Percentiles rank a stretch among this genome's conserved stretches.
Evolutionary conservation across 768 basidiomycete species (phyloP).

Genomic region (Cystofilobasidium ferigula): DNA sequence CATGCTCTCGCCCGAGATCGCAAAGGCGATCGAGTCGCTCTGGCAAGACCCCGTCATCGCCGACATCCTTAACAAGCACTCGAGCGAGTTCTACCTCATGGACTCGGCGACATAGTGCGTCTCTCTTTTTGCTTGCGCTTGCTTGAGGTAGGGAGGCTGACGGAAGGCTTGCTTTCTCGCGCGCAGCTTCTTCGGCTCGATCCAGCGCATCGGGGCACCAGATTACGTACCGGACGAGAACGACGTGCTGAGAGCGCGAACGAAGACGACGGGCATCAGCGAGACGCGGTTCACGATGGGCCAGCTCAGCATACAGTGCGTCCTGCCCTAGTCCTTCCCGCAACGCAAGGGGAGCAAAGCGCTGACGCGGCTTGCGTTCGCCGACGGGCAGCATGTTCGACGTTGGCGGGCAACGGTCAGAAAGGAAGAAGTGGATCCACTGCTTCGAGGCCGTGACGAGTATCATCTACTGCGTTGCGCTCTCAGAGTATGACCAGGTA

Average conservation of each 20-base stretch:
- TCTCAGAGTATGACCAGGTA: conserved; percentile 68
- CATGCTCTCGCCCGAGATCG: conserved; percentile 38
- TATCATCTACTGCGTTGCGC: conserved; percentile 63
- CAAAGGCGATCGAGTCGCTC: conserved; percentile 41
- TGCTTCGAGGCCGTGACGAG: conserved; percentile 65
- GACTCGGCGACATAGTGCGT: conserved; percentile 83
- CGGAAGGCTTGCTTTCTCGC: neutral
- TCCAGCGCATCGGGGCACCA: conserved; percentile 65
- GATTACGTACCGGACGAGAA: conserved; percentile 77
- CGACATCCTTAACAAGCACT: conserved; percentile 39
- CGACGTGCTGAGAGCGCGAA: conserved; percentile 77
- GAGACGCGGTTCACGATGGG: conserved; percentile 60
- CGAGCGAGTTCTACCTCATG: conserved; percentile 77
- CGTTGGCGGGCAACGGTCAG: conserved; percentile 66
- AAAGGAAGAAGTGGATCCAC: conserved; percentile 51
- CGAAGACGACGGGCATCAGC: conserved; percentile 78
- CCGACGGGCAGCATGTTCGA: conserved; percentile 52
- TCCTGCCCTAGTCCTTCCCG: neutral
- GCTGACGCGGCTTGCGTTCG: no score
- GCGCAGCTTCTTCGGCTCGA: conserved; percentile 69
- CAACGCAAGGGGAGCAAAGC: no score
- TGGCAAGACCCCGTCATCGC: conserved; percentile 46
- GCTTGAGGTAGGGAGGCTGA: neutral
- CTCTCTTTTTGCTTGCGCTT: neutral
- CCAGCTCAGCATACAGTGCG: conserved; percentile 43